These are phyloP conservation scores for Arthrobotrys sphaeroides DNA, from an alignment of 2,329 filamentous ascomycete genomes.

Conservation along the genomic window DNA sequence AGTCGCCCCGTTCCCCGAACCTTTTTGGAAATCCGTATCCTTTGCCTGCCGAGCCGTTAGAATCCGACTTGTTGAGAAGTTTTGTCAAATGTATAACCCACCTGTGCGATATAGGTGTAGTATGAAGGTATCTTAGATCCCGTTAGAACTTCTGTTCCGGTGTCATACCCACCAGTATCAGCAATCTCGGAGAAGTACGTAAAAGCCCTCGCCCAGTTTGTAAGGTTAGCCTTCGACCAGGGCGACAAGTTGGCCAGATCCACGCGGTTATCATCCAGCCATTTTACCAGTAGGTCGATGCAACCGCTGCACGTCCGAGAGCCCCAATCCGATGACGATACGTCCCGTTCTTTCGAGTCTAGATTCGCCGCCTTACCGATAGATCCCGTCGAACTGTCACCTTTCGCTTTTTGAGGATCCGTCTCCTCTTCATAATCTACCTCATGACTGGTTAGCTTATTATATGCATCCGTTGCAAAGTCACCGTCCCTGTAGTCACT, in stretches of 20 bases:
- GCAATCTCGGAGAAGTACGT: slow-evolving; percentile 40
- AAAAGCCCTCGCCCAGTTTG: slow-evolving; percentile 46
- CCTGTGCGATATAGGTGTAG: slow-evolving; percentile 34
- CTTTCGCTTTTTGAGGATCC: neutral
- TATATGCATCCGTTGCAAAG: slow-evolving; percentile 29
- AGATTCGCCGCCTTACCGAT: slow-evolving; percentile 21
- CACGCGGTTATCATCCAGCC: slow-evolving; percentile 19
- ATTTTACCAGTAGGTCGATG: slow-evolving; percentile 21
- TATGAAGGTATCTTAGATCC: slow-evolving; percentile 30
- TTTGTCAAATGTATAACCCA: neutral
- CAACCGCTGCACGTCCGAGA: slow-evolving; percentile 5
- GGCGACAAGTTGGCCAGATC: slow-evolving; percentile 1
- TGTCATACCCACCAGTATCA: slow-evolving; percentile 23
- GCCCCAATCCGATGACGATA: slow-evolving; percentile 18
- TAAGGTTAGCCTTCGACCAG: slow-evolving; percentile 36
- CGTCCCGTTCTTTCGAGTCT: neutral
- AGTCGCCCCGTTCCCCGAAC: neutral
- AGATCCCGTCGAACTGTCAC: slow-evolving; percentile 9
- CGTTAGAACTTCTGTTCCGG: slow-evolving; percentile 11
- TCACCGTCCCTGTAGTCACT: slow-evolving; percentile 21
- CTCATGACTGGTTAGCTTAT: slow-evolving; percentile 26
- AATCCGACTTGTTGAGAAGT: neutral
- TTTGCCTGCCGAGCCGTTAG: slow-evolving; percentile 6
- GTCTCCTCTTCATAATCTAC: slow-evolving; percentile 20
- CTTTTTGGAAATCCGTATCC: neutral